Evolutionary conservation across 2,329 filamentous ascomycete genomes (phyloP).

Genomic region (Aspergillus chevalieri): DNA sequence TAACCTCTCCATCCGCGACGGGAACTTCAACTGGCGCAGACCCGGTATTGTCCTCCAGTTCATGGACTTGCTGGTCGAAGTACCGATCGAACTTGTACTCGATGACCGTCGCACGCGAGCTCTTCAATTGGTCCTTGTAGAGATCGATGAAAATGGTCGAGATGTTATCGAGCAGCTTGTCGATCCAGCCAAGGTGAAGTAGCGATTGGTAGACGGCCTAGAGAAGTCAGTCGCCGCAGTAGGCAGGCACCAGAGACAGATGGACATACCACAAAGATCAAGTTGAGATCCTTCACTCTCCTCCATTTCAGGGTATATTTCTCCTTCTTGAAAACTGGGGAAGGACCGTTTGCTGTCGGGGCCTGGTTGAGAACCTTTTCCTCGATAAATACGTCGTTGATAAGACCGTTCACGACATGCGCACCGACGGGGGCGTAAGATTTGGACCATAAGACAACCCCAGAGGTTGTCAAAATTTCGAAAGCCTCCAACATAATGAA

Average conservation of each 20-base stretch:
- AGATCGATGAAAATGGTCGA: slow-evolving; percentile 85
- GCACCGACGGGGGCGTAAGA: slow-evolving; percentile 74
- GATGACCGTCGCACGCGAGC: slow-evolving; percentile 68
- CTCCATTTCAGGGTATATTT: slow-evolving; percentile 96
- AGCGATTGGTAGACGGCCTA: slow-evolving; percentile 96
- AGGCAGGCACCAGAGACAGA: slow-evolving; percentile 5
- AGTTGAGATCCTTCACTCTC: slow-evolving; percentile 79
- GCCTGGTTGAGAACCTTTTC: slow-evolving; percentile 64
- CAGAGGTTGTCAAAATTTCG: slow-evolving; percentile 91
- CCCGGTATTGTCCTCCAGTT: slow-evolving; percentile 52
- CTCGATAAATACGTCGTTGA: slow-evolving; percentile 95
- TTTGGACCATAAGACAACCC: slow-evolving; percentile 93
- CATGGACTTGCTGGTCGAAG: slow-evolving; percentile 85
- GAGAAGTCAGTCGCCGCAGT: slow-evolving; percentile 2
- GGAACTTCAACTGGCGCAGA: slow-evolving; percentile 42
- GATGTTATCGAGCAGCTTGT: slow-evolving; percentile 92
- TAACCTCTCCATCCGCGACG: slow-evolving; percentile 34
- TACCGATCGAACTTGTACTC: slow-evolving; percentile 86
- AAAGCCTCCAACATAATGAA: slow-evolving; percentile 83
- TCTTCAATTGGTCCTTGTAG: slow-evolving; percentile 81
- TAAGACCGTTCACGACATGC: slow-evolving; percentile 85
- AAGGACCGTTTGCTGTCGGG: slow-evolving; percentile 55
- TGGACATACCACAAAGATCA: slow-evolving; percentile 81
- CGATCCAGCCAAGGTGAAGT: slow-evolving; percentile 91
- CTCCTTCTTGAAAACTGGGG: slow-evolving; percentile 76